A percentile compares a stretch with the other conserved stretches of the same genome.
phyloP scores from a whole-genome alignment of 352 stramenopile species.

The Phytophthora melonis region DNA sequence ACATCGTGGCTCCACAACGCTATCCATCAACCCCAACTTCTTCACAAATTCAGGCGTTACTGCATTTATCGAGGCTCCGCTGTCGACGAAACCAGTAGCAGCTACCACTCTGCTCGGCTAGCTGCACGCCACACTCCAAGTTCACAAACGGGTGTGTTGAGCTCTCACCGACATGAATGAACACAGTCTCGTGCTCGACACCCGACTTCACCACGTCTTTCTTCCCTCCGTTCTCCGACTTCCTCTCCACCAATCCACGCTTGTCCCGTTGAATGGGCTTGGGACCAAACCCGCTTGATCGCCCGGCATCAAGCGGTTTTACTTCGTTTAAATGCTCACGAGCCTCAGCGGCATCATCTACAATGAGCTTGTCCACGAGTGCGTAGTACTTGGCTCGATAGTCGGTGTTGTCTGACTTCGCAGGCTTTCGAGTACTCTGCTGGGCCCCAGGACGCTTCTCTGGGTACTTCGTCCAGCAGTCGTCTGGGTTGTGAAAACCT shows the following conservation, averaged over 20 bases:
- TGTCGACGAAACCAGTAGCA: no score
- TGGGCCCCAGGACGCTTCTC: neutral
- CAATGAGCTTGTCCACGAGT: constrained; percentile 6
- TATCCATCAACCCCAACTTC: neutral
- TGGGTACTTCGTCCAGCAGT: neutral
- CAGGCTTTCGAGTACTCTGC: neutral
- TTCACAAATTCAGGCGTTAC: neutral
- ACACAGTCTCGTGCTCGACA: no score
- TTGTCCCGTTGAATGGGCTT: constrained; percentile 17
- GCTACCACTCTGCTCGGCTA: no score
- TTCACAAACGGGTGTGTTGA: no score
- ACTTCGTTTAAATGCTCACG: constrained; percentile 6
- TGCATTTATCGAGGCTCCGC: no score
- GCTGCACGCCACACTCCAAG: no score
- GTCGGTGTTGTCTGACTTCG: neutral
- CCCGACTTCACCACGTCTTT: neutral
- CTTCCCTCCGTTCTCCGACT: neutral
- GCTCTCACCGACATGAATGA: no score
- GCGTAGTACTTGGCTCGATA: constrained; percentile 16
- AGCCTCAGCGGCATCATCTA: neutral
- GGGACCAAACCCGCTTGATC: constrained; percentile 3
- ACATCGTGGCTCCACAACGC: neutral
- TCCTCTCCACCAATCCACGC: neutral
- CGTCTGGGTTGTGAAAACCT: neutral
- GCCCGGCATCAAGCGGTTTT: constrained; percentile 3